Evolutionary conservation across 2,329 filamentous ascomycete species (phyloP).

Genomic region (Verticillium klebahnii): DNA sequence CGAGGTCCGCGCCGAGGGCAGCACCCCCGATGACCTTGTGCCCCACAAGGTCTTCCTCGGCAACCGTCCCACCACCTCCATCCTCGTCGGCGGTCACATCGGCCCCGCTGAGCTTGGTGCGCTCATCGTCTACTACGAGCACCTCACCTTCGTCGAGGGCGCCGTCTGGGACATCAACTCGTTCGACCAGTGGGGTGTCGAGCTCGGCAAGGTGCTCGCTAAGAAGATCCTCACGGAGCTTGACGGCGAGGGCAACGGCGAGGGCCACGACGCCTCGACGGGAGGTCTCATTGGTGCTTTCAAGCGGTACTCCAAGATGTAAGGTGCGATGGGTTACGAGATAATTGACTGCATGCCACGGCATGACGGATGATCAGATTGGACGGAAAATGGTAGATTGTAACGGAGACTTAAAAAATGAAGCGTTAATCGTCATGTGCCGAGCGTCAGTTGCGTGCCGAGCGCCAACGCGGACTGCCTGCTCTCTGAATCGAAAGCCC

Average conservation of each 20-base stretch:
- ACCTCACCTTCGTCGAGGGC: slow-evolving; percentile 95
- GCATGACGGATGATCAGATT: neutral
- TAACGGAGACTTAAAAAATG: neutral
- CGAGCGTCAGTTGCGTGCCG: neutral
- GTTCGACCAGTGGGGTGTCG: slow-evolving; percentile 99
- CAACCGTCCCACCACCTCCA: slow-evolving; percentile 94
- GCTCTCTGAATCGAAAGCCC: too few species aligned
- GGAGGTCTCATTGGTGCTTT: slow-evolving; percentile 87
- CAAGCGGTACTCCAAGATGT: slow-evolving; percentile 65
- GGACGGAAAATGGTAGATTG: neutral
- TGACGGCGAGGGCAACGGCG: slow-evolving; percentile 67
- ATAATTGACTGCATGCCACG: neutral
- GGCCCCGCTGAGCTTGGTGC: slow-evolving; percentile 91
- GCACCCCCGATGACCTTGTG: slow-evolving; percentile 65
- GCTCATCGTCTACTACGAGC: slow-evolving; percentile 98
- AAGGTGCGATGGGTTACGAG: slow-evolving; percentile 16
- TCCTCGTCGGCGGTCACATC: slow-evolving; percentile 84
- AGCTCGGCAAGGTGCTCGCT: slow-evolving; percentile 92
- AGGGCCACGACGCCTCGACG: slow-evolving; percentile 80
- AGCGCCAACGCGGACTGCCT: neutral
- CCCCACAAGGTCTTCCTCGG: slow-evolving; percentile 99
- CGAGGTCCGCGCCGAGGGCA: slow-evolving; percentile 69
- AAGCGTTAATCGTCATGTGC: neutral
- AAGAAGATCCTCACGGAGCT: slow-evolving; percentile 89
- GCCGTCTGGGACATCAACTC: slow-evolving; percentile 99